phyloP scores from a whole-genome alignment of 2,329 filamentous ascomycete species.

The Trichoderma simmonsii region DNA sequence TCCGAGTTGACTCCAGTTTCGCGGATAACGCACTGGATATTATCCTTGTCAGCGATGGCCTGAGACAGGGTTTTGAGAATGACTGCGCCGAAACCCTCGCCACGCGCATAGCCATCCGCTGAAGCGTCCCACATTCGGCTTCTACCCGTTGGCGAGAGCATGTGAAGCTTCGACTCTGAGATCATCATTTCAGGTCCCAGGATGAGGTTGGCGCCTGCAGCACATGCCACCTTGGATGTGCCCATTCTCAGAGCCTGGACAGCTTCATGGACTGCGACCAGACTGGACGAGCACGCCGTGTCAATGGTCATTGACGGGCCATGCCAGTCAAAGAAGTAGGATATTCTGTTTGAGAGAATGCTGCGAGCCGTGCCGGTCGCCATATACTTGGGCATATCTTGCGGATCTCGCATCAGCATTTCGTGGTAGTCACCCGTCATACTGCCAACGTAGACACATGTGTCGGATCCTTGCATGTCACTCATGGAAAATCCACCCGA shows the following conservation, averaged over 20 bases:
- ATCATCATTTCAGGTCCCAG: slow-evolving; percentile 22
- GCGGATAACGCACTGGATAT: slow-evolving; percentile 27
- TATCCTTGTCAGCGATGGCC: slow-evolving; percentile 37
- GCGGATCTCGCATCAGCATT: slow-evolving; percentile 17
- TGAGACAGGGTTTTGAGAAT: slow-evolving; percentile 45
- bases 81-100: slow-evolving; percentile 48
- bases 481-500: slow-evolving; percentile 33
- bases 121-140: slow-evolving; percentile 40
- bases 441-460: slow-evolving; percentile 29
- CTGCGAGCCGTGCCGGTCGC: slow-evolving; percentile 31
- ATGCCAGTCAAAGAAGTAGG: slow-evolving; percentile 21
- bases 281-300: slow-evolving; percentile 35
- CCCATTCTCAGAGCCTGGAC: slow-evolving; percentile 32
- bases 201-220: slow-evolving; percentile 35
- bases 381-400: slow-evolving; percentile 17
- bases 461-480: slow-evolving; percentile 21
- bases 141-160: slow-evolving; percentile 37
- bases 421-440: slow-evolving; percentile 24
- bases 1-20: slow-evolving; percentile 26
- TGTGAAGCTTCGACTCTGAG: slow-evolving; percentile 26
- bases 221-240: slow-evolving; percentile 33
- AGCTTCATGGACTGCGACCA: slow-evolving; percentile 21
- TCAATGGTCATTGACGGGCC: slow-evolving; percentile 32
- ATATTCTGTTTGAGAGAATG: slow-evolving; percentile 33
- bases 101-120: slow-evolving; percentile 52